Conservation (phyloP, 441 rosid species). For the Euphorbia schlechtendalii region DNA sequence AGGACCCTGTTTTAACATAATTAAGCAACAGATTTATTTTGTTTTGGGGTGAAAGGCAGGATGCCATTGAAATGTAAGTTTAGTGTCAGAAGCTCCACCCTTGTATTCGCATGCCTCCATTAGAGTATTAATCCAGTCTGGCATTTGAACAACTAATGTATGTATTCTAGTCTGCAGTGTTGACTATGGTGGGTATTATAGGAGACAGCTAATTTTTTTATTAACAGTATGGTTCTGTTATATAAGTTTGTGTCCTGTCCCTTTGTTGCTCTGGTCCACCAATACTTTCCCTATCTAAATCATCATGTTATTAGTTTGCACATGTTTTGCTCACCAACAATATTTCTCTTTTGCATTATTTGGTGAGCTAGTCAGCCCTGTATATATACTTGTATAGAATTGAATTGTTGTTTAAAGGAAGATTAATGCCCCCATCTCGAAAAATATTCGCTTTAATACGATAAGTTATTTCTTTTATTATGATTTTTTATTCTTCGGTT, state of each 20-base stretch:
- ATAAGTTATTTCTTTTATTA: too few species aligned
- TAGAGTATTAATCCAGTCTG: constrained; percentile 36
- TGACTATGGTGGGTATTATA: constrained; percentile 11
- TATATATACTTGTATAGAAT: not conserved
- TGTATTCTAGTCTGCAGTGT: constrained; percentile 20
- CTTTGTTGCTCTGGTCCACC: constrained; percentile 15
- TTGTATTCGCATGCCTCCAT: constrained; percentile 29
- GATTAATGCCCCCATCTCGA: too few species aligned
- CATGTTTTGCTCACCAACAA: constrained; percentile 3
- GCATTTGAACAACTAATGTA: constrained; percentile 25
- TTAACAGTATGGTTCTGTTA: constrained; percentile 7
- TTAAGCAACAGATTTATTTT: constrained; percentile 21
- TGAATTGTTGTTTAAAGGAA: not conserved
- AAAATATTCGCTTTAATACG: too few species aligned
- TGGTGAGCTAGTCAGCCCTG: not conserved
- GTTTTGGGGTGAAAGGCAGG: constrained; percentile 27
- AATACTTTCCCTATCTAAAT: not conserved
- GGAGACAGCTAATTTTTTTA: constrained; percentile 17
- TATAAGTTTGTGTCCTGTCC: constrained; percentile 8
- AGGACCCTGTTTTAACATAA: constrained; percentile 30
- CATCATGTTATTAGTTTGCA: constrained; percentile 6
- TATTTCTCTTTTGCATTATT: not conserved
- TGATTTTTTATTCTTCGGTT: too few species aligned
- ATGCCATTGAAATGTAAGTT: constrained; percentile 24
- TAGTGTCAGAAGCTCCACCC: constrained; percentile 42